A percentile compares a stretch with the other conserved stretches of the same genome.
These are phyloP conservation scores for Geotrichum citri-aurantii DNA, from an alignment of 1,139 yeast genomes.

Conservation along the genomic window DNA sequence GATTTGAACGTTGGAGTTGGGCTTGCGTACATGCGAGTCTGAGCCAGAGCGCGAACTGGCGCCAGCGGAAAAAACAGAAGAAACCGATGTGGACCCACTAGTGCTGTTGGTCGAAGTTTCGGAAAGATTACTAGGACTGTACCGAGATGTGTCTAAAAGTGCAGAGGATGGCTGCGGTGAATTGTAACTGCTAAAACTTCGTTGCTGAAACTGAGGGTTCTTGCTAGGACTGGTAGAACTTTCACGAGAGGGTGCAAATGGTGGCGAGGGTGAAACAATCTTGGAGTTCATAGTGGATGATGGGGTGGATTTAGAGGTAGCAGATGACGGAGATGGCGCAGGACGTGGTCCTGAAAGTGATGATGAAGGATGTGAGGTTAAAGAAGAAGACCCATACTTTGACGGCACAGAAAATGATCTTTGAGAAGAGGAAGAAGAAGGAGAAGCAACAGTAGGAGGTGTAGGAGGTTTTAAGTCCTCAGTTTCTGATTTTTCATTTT, in stretches of 20 bases:
- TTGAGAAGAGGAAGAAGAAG: conserved; percentile 1
- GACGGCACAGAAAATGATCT: not conserved
- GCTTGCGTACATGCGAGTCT: conserved; percentile 1
- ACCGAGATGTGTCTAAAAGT: not conserved
- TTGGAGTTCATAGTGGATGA: not conserved
- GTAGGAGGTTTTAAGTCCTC: not conserved
- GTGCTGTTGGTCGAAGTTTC: conserved; percentile 9
- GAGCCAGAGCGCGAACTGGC: conserved; percentile 8
- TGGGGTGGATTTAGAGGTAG: not conserved
- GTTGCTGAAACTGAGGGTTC: not conserved
- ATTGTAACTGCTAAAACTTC: not conserved
- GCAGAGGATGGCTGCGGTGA: not conserved
- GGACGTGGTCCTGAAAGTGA: not conserved
- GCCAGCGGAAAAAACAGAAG: conserved; percentile 1
- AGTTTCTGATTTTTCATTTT: not conserved
- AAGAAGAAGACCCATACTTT: not conserved
- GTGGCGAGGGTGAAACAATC: not conserved
- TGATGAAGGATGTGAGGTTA: not conserved
- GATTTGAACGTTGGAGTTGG: conserved; percentile 6
- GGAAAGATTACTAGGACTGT: conserved; percentile 2
- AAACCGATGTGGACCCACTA: not conserved
- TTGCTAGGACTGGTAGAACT: not conserved
- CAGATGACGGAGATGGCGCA: not conserved
- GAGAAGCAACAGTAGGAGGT: not conserved
- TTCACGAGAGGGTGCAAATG: not conserved